phyloP scores from a whole-genome alignment of 2,329 filamentous ascomycete species.

The Diaporthe caulivora region DNA sequence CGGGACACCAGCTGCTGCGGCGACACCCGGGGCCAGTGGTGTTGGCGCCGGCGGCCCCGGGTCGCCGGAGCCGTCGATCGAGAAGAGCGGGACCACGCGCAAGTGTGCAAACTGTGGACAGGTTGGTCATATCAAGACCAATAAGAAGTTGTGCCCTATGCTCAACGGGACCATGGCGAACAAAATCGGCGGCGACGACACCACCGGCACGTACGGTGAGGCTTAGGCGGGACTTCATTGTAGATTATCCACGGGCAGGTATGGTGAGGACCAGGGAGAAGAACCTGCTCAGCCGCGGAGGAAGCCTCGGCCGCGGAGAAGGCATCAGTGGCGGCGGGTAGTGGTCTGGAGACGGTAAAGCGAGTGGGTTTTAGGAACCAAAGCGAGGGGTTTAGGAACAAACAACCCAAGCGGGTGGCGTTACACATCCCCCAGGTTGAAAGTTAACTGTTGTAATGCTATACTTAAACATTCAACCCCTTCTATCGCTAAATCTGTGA shows the following conservation, averaged over 20 bases:
- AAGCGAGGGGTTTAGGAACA: neutral
- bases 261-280: too few species aligned
- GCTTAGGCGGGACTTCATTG: neutral
- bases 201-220: conserved; percentile 38
- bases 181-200: conserved; percentile 34
- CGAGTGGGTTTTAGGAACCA: neutral
- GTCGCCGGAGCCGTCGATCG: conserved; percentile 60
- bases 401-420: neutral
- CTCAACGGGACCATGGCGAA: conserved; percentile 40
- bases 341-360: neutral
- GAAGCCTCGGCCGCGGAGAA: too few species aligned
- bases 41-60: conserved; percentile 44
- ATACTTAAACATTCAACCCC: neutral
- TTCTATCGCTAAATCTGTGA: neutral
- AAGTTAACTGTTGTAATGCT: conserved; percentile 1
- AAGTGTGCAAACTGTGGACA: conserved; percentile 99
- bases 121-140: conserved; percentile 98
- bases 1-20: conserved; percentile 41
- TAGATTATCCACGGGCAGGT: too few species aligned
- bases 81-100: conserved; percentile 77
- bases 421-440: conserved; percentile 25
- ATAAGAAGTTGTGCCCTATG: conserved; percentile 78
- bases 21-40: conserved; percentile 57
- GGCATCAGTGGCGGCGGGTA: too few species aligned
- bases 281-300: too few species aligned